Evolutionary conservation across 306 rosid genomes (phyloP), one percentile per base, ranked within the genome.

Genomic region (Hippophae gyantsensis): DNA sequence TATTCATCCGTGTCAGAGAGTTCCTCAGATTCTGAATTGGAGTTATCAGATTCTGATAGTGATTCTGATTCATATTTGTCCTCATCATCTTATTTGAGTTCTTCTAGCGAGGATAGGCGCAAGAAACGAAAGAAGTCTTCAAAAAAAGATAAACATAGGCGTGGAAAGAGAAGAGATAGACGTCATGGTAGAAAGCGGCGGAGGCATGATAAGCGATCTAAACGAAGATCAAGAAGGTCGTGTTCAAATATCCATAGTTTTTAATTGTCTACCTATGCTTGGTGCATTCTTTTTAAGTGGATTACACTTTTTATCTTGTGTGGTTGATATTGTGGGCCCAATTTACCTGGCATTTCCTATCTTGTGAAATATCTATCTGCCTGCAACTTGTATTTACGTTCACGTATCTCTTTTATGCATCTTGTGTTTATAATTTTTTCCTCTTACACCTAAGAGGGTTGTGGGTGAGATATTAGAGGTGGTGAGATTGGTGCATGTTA

Each of bases 31-130:
- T 72, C 95, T 54, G 97, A 92, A 10, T 18, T 44, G 12, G 90
- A 84, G 52, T 86, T 95, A 23, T 82, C 95, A 0, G 99, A 86
- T 61, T 73, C 84, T 61, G 95, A 88, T 72, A 82, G 85, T 80
- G 97, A 74, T 76, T 80, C 95, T 41, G 95, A 93, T 58, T 82
- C 90, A 5, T 69, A 74, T 77, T 10, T 61, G 10, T 93, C 95
- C 11, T 81, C 95, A 8, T 87, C 96, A 52, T 83, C 96, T 69
- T 48, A 71, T 58, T 62, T 48, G 44, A 84, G 97, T 77, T 88
- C 94, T 43, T 92, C 97, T 27, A 82, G 89, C 47, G 97, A 82
- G 70, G 99, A 77, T 60, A 79, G 84, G 76, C 84, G 77, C 52
- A 88, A 65, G 72, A 88, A 84, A 83, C 83, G 95, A 66, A 93